Evolutionary conservation across 2,329 filamentous ascomycete genomes (phyloP), one percentile per base, ranked within the genome.

Genomic region (Tolypocladium pustulatum): DNA sequence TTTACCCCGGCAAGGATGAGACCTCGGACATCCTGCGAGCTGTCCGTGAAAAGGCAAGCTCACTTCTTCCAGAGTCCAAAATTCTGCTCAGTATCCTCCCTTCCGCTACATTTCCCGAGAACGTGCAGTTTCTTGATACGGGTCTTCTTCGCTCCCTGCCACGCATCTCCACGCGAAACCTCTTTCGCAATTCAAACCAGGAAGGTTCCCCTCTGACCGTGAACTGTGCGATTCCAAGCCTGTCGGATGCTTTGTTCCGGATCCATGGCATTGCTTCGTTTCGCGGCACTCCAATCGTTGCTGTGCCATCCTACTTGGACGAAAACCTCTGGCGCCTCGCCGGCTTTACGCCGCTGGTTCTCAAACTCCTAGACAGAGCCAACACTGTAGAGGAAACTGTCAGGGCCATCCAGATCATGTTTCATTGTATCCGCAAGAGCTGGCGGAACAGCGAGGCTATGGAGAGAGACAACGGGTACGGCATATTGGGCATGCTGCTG

Each of bases 401-500:
- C 12, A 82, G 89, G 57, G 86, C 92, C 1, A 85, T 95, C 2
- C 86, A 95, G 66, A 88, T 95, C 66, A 78, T 96, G 32, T 91
- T 97, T 62, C 85, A 89, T 63, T 90, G 90, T 61, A 89, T 97
- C 55, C 88, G 89, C 64, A 88, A 89, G 63, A 97, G 89, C 69
- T 99, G 95, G 94, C 84, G 94, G 63, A 97, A 97, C 64, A 97
- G 94, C 65, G 95, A 99, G 71, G 92, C 94, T 32, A 97, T 99
- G 89, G 94, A 99, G 72, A 87, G 90, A 66, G 91, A 96, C 60
- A 94, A 95, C 65, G 95, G 93, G 0, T 99, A 97, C 69, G 88
- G 90, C 32, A 89, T 97, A 40, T 76, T 99, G 56, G 89, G 89
- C 46, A 85, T 91, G 72, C 80, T 97, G 22, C 75, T 99, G 30